Percentiles rank a stretch among this genome's conserved stretches.
Evolutionary conservation across 345 rosid species (phyloP).

Genomic region (Schrenkiella parvula): DNA sequence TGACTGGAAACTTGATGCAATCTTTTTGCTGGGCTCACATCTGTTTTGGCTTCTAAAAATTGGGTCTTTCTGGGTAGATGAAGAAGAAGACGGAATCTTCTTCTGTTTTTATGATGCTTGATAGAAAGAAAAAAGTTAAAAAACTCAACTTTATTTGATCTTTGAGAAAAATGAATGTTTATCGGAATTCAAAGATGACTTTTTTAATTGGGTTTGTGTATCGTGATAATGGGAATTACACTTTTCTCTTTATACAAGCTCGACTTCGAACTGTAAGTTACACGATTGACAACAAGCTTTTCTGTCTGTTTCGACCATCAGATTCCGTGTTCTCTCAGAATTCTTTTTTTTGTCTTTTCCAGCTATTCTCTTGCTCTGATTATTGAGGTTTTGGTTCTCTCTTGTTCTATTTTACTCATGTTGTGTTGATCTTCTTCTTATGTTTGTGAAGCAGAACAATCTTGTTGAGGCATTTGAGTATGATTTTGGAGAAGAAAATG

Average conservation of each 20-base stretch:
- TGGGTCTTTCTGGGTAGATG: slow-evolving; percentile 24
- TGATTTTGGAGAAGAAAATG: slow-evolving; percentile 81
- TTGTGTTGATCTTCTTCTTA: slow-evolving; percentile 11
- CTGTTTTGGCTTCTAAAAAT: slow-evolving; percentile 6
- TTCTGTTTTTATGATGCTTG: slow-evolving; percentile 13
- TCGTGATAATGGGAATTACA: slow-evolving; percentile 35
- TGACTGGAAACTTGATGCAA: background rate
- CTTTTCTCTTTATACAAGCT: slow-evolving; percentile 21
- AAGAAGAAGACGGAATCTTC: slow-evolving; percentile 14
- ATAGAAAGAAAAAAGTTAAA: background rate
- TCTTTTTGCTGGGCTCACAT: background rate
- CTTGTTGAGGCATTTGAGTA: slow-evolving; percentile 50
- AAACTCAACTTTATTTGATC: slow-evolving; percentile 14
- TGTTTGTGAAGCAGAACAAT: slow-evolving; percentile 36
- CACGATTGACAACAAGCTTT: background rate
- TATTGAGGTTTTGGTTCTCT: background rate
- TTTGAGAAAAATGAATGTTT: background rate
- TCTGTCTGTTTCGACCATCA: slow-evolving; percentile 25
- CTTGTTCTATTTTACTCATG: slow-evolving; percentile 2
- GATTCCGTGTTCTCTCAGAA: slow-evolving; percentile 54
- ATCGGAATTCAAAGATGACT: slow-evolving; percentile 10
- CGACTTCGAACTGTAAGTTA: slow-evolving; percentile 2
- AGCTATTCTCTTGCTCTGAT: no score
- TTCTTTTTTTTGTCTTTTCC: slow-evolving; percentile 28
- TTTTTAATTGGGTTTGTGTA: slow-evolving; percentile 1